Conservation (phyloP, 2,329 filamentous ascomycete species). For the Geoglossum cookeanum region DNA sequence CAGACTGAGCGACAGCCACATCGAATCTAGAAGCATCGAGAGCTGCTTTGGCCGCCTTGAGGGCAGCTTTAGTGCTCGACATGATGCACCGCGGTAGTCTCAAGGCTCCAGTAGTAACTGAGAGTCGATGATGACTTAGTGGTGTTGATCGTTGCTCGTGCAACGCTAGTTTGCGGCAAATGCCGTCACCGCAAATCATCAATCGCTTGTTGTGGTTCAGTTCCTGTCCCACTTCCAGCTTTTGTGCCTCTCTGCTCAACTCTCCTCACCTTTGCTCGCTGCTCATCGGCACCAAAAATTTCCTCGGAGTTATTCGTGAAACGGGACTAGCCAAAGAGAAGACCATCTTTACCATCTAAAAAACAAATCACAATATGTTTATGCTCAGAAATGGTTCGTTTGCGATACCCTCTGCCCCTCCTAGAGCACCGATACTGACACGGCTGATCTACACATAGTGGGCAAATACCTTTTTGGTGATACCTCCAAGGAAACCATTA, state of each 20-base stretch:
- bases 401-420: slow-evolving; percentile 13
- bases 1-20: slow-evolving; percentile 9
- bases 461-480: slow-evolving; percentile 87
- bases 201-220: slow-evolving; percentile 1
- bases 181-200: background rate
- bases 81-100: background rate
- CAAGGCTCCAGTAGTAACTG: background rate
- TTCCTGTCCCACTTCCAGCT: background rate
- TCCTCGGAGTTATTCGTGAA: background rate
- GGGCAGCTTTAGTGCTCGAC: slow-evolving; percentile 7
- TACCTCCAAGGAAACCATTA: slow-evolving; percentile 74
- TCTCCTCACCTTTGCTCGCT: background rate
- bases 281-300: background rate
- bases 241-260: background rate
- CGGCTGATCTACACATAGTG: slow-evolving; percentile 30
- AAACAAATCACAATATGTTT: slow-evolving; percentile 25
- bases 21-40: slow-evolving; percentile 10
- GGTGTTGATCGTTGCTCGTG: too few species aligned
- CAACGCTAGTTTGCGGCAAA: background rate
- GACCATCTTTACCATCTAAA: background rate
- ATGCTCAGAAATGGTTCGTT: slow-evolving; percentile 36
- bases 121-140: background rate
- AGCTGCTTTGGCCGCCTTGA: slow-evolving; percentile 12
- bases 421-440: background rate
- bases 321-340: background rate